These are phyloP conservation scores for Alisma plantagoaquatica DNA, from an alignment of 106 monocot genomes.

Conservation along the genomic window DNA sequence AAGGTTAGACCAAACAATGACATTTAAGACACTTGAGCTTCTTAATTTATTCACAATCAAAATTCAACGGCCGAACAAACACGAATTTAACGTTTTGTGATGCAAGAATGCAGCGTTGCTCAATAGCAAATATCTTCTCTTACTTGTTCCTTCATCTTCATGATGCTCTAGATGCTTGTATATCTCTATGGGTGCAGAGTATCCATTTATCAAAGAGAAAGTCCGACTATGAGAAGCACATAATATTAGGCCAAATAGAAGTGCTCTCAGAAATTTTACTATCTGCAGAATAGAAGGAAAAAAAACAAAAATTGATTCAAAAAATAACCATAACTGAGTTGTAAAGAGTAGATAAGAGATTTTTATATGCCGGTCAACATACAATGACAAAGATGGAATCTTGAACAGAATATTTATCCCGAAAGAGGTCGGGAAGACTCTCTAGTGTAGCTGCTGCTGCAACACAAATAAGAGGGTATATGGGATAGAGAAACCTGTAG, in stretches of 20 bases:
- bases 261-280: slow-evolving; percentile 57
- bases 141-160: slow-evolving; percentile 71
- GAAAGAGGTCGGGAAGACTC: slow-evolving; percentile 83
- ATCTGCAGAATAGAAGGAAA: slow-evolving; percentile 27
- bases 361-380: too few species aligned
- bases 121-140: too few species aligned
- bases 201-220: slow-evolving; percentile 91
- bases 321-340: neutral
- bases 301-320: neutral
- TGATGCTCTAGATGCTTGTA: slow-evolving; percentile 85
- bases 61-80: too few species aligned
- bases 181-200: slow-evolving; percentile 77
- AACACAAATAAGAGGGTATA: slow-evolving; percentile 96
- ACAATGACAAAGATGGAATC: slow-evolving; percentile 71
- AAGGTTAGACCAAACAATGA: too few species aligned
- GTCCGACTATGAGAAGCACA: slow-evolving; percentile 93
- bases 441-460: slow-evolving; percentile 90
- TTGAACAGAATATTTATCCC: slow-evolving; percentile 52
- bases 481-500: slow-evolving; percentile 95
- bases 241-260: slow-evolving; percentile 82
- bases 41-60: too few species aligned
- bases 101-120: too few species aligned
- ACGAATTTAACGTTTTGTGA: too few species aligned
- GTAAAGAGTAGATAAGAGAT: too few species aligned
- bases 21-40: too few species aligned